phyloP scores from a whole-genome alignment of 345 rosid species.

The Euclidium syriacum region DNA sequence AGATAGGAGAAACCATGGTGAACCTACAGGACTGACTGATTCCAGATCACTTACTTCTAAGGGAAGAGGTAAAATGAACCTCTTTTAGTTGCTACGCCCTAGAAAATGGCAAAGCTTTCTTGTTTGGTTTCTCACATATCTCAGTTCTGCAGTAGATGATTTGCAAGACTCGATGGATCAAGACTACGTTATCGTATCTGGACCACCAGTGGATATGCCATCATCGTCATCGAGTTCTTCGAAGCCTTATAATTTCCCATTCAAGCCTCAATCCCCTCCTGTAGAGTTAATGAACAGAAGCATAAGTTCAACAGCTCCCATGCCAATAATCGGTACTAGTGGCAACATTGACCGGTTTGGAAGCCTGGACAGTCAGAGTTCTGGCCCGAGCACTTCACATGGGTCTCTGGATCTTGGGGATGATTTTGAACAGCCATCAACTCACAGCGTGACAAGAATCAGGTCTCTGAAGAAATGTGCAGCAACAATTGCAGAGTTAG shows the following conservation, averaged over 20 bases:
- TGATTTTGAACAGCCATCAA: constrained; percentile 70
- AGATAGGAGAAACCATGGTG: constrained; percentile 37
- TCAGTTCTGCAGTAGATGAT: constrained; percentile 46
- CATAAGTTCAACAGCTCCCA: constrained; percentile 49
- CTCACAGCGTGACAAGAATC: constrained; percentile 66
- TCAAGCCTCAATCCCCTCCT: constrained; percentile 48
- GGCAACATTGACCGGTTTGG: constrained; percentile 35
- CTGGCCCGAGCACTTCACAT: constrained; percentile 75
- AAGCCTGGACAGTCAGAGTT: constrained; percentile 58
- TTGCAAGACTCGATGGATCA: constrained; percentile 81
- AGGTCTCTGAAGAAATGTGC: constrained; percentile 74
- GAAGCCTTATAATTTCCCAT: constrained; percentile 47
- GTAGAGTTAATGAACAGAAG: constrained; percentile 32
- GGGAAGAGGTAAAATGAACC: constrained; percentile 51
- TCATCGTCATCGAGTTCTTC: constrained; percentile 52
- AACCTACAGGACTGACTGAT: constrained; percentile 40
- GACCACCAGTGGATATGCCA: constrained; percentile 67
- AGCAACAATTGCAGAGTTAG: constrained; percentile 59
- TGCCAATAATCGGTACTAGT: constrained; percentile 53
- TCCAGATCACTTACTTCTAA: constrained; percentile 34
- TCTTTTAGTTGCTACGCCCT: not conserved
- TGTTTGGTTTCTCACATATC: constrained; percentile 8
- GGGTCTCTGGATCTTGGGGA: constrained; percentile 73
- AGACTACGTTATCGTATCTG: constrained; percentile 84
- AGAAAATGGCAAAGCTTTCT: not conserved